These are phyloP conservation scores for Hyaloscypha hepaticicola DNA, from an alignment of 495 filamentous ascomycete genomes.

Conservation along the genomic window DNA sequence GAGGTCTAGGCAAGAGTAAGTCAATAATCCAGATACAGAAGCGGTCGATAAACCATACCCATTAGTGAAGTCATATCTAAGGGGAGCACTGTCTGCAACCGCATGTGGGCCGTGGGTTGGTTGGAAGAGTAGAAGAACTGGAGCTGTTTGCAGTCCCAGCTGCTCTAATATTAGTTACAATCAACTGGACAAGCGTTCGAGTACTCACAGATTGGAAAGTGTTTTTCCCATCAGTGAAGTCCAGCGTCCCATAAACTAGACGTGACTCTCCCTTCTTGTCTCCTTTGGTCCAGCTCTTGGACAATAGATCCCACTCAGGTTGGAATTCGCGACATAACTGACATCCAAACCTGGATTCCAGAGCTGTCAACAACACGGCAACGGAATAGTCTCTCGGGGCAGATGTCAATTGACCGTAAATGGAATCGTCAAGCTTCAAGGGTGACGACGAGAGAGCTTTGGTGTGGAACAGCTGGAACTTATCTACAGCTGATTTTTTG, in stretches of 20 bases:
- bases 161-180: conserved; percentile 35
- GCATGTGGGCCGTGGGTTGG: conserved; percentile 86
- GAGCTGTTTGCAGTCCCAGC: conserved; percentile 94
- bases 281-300: conserved; percentile 82
- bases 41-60: conserved; percentile 55
- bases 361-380: conserved; percentile 81
- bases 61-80: conserved; percentile 79
- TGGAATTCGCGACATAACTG: conserved; percentile 85
- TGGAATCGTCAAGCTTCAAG: conserved; percentile 70
- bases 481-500: conserved; percentile 52
- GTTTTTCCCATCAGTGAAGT: conserved; percentile 81
- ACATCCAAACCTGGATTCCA: conserved; percentile 84
- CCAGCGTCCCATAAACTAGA: conserved; percentile 80
- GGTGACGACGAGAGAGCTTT: conserved; percentile 65
- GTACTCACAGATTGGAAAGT: conserved; percentile 81
- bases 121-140: conserved; percentile 83
- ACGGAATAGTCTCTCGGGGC: conserved; percentile 80
- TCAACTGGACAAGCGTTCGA: not conserved
- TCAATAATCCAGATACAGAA: not conserved
- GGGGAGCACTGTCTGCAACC: conserved; percentile 62
- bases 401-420: conserved; percentile 72
- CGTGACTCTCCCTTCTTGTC: conserved; percentile 70
- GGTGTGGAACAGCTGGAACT: conserved; percentile 66
- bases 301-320: conserved; percentile 89
- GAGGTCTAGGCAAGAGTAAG: conserved; percentile 49